Percentiles rank a stretch among this genome's conserved stretches.
Conservation (phyloP, 768 basidiomycete species). For the Russula dissimulans region DNA sequence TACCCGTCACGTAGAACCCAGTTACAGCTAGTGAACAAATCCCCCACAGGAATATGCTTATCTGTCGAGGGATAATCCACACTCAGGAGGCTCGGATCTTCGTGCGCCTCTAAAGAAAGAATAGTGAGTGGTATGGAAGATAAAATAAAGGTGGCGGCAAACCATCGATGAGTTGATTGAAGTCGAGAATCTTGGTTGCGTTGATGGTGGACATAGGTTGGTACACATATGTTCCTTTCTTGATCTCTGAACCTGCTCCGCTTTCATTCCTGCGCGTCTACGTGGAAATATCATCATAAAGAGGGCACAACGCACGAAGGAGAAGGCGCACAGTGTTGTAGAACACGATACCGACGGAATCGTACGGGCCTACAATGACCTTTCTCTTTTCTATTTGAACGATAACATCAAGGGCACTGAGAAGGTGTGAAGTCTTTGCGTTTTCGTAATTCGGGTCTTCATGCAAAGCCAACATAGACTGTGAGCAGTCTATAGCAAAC, state of each 20-base stretch:
- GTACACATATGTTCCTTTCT: slow-evolving; percentile 60
- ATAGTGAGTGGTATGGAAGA: not conserved
- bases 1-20: slow-evolving; percentile 86
- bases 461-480: slow-evolving; percentile 71
- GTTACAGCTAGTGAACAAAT: slow-evolving; percentile 86
- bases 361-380: slow-evolving; percentile 79
- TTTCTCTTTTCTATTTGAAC: slow-evolving; percentile 86
- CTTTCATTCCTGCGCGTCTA: slow-evolving; percentile 31
- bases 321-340: slow-evolving; percentile 78
- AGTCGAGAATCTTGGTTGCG: slow-evolving; percentile 71
- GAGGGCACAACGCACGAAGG: not conserved
- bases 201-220: slow-evolving; percentile 71
- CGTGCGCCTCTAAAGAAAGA: slow-evolving; percentile 46
- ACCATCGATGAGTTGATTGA: slow-evolving; percentile 76
- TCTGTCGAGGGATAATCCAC: slow-evolving; percentile 58
- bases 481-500: slow-evolving; percentile 93
- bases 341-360: slow-evolving; percentile 81
- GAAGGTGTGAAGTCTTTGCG: slow-evolving; percentile 64
- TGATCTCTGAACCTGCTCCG: slow-evolving; percentile 46
- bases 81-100: slow-evolving; percentile 48
- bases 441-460: slow-evolving; percentile 60
- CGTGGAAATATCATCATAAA: not conserved
- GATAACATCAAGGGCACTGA: slow-evolving; percentile 71
- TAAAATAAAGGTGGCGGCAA: slow-evolving; percentile 16
- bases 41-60: slow-evolving; percentile 65